These are phyloP conservation scores for Lachancea lanzarotensis DNA, from an alignment of 805 yeast genomes.

Conservation along the genomic window DNA sequence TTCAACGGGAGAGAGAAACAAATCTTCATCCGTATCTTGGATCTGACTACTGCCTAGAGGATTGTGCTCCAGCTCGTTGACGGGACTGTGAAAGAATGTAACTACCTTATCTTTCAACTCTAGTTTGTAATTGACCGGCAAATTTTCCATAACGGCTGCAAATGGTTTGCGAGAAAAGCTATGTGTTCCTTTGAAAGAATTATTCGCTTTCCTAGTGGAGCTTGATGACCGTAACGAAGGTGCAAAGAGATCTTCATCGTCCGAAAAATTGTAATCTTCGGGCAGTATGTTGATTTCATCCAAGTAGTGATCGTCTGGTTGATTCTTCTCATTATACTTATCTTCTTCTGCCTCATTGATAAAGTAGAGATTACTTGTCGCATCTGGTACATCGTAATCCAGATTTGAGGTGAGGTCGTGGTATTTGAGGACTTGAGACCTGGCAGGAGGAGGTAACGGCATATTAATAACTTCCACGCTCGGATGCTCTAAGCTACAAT, in stretches of 20 bases:
- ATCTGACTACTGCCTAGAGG: not conserved
- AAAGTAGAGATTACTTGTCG: slow-evolving; percentile 28
- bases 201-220: not conserved
- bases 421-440: slow-evolving; percentile 31
- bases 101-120: slow-evolving; percentile 36
- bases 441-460: slow-evolving; percentile 21
- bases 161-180: slow-evolving; percentile 29
- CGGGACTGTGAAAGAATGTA: slow-evolving; percentile 31
- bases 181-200: slow-evolving; percentile 27
- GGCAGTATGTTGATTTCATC: slow-evolving; percentile 49
- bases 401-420: slow-evolving; percentile 34
- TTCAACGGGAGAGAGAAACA: slow-evolving; percentile 7
- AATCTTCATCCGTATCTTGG: slow-evolving; percentile 6
- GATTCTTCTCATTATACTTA: slow-evolving; percentile 21
- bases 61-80: not conserved
- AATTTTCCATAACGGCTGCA: slow-evolving; percentile 24
- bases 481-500: not conserved
- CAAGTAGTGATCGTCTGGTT: slow-evolving; percentile 36
- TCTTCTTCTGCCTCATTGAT: slow-evolving; percentile 34
- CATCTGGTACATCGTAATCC: slow-evolving; percentile 35
- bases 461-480: not conserved
- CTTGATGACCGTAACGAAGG: not conserved
- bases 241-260: slow-evolving; percentile 15
- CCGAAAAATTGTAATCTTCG: slow-evolving; percentile 36
- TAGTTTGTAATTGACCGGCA: slow-evolving; percentile 32